Conservation (phyloP, 768 basidiomycete species). For the Mrakia gelida region DNA sequence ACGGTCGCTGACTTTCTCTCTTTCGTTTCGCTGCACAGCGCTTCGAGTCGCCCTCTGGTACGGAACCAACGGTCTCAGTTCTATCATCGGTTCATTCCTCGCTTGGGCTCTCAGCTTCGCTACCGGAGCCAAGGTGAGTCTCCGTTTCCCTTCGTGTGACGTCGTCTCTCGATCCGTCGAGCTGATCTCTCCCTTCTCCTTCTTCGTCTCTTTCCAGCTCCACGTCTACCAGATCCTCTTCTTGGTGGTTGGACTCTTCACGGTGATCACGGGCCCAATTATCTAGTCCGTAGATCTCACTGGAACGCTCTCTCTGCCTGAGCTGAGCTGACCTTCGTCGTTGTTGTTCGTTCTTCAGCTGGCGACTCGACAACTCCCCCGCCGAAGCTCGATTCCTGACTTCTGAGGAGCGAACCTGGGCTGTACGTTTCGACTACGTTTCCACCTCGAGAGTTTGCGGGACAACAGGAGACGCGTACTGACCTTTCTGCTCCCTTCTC, state of each 20-base stretch:
- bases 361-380: constrained; percentile 34
- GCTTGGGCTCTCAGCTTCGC: constrained; percentile 50
- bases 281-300: constrained; percentile 8
- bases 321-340: too few species aligned
- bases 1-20: not conserved
- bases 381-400: constrained; percentile 36
- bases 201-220: constrained; percentile 30
- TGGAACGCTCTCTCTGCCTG: too few species aligned
- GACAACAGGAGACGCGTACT: too few species aligned
- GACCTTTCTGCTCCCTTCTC: too few species aligned
- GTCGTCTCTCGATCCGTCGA: not conserved
- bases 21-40: constrained; percentile 17
- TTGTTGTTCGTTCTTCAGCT: not conserved
- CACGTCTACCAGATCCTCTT: constrained; percentile 52
- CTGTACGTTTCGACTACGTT: too few species aligned
- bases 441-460: too few species aligned
- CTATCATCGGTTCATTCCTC: constrained; percentile 51
- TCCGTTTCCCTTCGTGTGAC: too few species aligned
- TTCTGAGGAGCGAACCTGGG: constrained; percentile 36
- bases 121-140: constrained; percentile 35
- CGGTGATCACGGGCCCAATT: constrained; percentile 41
- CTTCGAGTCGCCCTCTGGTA: constrained; percentile 44
- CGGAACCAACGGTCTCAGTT: constrained; percentile 49
- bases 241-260: constrained; percentile 50
- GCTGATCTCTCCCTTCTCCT: not conserved